Conservation (phyloP, 768 basidiomycete genomes). For the Termitomyces sp. region DNA sequence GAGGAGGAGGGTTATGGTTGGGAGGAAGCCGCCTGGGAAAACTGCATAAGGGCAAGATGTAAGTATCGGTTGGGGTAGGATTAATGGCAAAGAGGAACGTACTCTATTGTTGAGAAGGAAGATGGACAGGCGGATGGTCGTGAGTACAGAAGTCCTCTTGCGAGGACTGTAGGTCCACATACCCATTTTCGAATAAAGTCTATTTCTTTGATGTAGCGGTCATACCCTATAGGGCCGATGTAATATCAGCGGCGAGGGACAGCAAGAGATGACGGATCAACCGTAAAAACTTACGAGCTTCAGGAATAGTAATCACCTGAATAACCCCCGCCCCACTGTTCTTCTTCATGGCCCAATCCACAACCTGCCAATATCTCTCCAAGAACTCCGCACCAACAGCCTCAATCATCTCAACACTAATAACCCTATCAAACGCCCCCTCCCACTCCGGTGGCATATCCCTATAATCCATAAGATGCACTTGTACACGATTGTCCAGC, state of each 20-base stretch:
- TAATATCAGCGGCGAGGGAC: neutral
- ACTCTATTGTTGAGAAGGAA: neutral
- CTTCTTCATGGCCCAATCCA: constrained; percentile 66
- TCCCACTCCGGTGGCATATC: constrained; percentile 61
- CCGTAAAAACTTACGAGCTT: neutral
- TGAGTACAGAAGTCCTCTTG: neutral
- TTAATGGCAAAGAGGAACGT: neutral
- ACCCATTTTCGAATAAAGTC: constrained; percentile 3
- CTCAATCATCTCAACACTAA: constrained; percentile 80
- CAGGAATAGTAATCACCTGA: constrained; percentile 69
- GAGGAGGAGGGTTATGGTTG: constrained; percentile 57
- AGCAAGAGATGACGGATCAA: neutral
- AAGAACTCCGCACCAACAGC: constrained; percentile 68
- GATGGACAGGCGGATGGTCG: neutral
- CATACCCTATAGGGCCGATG: neutral
- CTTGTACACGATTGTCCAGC: constrained; percentile 46
- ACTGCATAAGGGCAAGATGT: neutral
- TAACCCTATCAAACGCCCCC: constrained; percentile 61
- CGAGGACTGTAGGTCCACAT: neutral
- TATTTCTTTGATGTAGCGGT: neutral
- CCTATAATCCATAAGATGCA: constrained; percentile 78
- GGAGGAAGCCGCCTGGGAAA: constrained; percentile 62
- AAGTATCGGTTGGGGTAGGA: neutral
- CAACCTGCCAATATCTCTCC: constrained; percentile 56
- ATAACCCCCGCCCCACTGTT: constrained; percentile 61